phyloP scores from a whole-genome alignment of 345 rosid genomes.

The Draba incana region DNA sequence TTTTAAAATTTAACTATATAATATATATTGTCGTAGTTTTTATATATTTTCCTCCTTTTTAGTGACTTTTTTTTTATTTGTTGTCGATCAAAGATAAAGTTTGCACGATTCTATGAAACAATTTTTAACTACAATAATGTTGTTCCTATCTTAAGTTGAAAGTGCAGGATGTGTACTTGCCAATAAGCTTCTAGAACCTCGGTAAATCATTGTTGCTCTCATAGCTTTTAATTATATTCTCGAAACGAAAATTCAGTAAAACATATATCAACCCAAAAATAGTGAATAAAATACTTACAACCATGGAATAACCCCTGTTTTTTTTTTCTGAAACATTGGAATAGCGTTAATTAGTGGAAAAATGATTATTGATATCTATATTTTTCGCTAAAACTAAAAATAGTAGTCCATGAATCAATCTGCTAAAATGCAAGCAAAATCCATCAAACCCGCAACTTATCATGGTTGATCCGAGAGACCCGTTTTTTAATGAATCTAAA shows the following conservation, averaged over 20 bases:
- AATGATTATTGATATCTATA: too few relatives aligned
- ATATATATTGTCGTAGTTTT: not conserved
- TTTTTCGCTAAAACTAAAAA: too few relatives aligned
- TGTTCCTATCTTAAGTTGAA: constrained; percentile 42
- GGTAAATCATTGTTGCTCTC: constrained; percentile 6
- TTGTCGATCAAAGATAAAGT: constrained; percentile 31
- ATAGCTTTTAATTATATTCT: not conserved
- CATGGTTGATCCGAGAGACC: too few relatives aligned
- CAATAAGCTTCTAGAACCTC: constrained; percentile 28
- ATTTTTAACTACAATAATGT: not conserved
- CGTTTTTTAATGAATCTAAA: too few relatives aligned
- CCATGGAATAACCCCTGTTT: not conserved
- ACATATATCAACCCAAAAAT: not conserved
- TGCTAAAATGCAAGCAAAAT: too few relatives aligned
- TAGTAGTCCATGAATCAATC: too few relatives aligned
- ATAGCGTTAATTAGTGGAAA: too few relatives aligned
- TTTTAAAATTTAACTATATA: constrained; percentile 7
- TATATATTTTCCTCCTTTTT: constrained; percentile 1
- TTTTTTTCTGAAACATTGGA: too few relatives aligned
- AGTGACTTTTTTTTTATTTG: not conserved
- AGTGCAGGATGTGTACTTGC: constrained; percentile 40
- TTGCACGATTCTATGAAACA: constrained; percentile 24
- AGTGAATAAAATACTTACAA: not conserved
- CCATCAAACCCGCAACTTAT: too few relatives aligned
- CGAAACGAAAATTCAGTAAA: not conserved